A percentile compares a stretch with the other conserved stretches of the same genome.
phyloP scores from a whole-genome alignment of 2,329 filamentous ascomycete genomes.

The Sordariomycetes sp. region DNA sequence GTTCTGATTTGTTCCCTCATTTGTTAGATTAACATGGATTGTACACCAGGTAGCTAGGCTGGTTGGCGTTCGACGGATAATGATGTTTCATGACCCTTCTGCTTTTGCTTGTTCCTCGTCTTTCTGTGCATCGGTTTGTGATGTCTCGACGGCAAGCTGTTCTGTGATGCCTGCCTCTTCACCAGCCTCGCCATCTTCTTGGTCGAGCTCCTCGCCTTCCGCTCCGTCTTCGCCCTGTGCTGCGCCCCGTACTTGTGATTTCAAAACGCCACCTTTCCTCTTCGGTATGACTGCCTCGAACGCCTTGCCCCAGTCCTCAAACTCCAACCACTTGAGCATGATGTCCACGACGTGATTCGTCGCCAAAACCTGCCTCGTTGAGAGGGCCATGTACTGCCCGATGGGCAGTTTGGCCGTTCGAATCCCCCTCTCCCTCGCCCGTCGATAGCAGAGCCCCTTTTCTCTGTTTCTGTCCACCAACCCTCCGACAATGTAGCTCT shows the following conservation, averaged over 20 bases:
- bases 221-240: slow-evolving; percentile 10
- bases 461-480: slow-evolving; percentile 94
- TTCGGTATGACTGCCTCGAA: slow-evolving; percentile 86
- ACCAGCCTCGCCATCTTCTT: slow-evolving; percentile 15
- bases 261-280: slow-evolving; percentile 73
- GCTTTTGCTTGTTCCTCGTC: neutral
- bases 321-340: slow-evolving; percentile 87
- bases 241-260: slow-evolving; percentile 8
- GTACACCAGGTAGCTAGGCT: no score
- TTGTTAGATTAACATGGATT: no score
- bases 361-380: slow-evolving; percentile 73
- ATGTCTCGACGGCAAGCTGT: slow-evolving; percentile 6
- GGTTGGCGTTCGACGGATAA: neutral
- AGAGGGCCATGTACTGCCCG: slow-evolving; percentile 90
- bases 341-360: slow-evolving; percentile 98
- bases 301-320: slow-evolving; percentile 82
- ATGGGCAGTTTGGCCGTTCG: slow-evolving; percentile 89
- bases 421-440: slow-evolving; percentile 65
- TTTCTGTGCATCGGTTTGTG: no score
- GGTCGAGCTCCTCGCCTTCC: slow-evolving; percentile 11
- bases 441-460: slow-evolving; percentile 86
- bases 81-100: neutral
- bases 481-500: slow-evolving; percentile 87
- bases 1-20: slow-evolving; percentile 26
- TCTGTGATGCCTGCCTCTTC: slow-evolving; percentile 20